These are phyloP conservation scores for Sanghuangporus sanghuang DNA, from an alignment of 1,284 basidiomycete genomes.

Conservation along the genomic window DNA sequence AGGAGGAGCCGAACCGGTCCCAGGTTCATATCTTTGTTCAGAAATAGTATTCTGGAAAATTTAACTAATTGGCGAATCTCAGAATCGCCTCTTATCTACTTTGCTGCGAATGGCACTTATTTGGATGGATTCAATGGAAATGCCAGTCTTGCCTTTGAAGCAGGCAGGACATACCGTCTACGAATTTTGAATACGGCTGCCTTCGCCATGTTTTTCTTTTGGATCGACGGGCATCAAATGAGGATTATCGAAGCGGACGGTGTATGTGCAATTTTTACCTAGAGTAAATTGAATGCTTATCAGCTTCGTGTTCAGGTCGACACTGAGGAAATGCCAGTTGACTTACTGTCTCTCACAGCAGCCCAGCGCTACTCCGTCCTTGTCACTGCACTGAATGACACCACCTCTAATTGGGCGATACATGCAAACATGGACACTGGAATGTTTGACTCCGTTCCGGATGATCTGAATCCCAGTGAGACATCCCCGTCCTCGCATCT, in stretches of 20 bases:
- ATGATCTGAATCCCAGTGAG: constrained; percentile 68
- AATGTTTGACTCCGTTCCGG: constrained; percentile 84
- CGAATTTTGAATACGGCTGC: constrained; percentile 78
- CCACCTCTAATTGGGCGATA: constrained; percentile 79
- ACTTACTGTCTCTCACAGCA: constrained; percentile 69
- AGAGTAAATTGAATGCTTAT: too few relatives aligned
- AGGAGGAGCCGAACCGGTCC: constrained; percentile 83
- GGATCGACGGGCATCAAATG: constrained; percentile 92
- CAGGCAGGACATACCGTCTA: constrained; percentile 77
- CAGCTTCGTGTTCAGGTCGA: constrained; percentile 52
- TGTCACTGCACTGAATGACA: constrained; percentile 85
- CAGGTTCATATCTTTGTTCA: constrained; percentile 39
- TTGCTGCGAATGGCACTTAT: constrained; percentile 70
- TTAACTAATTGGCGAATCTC: neutral
- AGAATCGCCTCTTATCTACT: constrained; percentile 85
- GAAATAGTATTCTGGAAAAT: neutral
- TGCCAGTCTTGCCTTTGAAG: constrained; percentile 75
- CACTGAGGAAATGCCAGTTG: constrained; percentile 63
- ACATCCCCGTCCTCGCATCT: constrained; percentile 8
- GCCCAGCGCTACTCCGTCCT: constrained; percentile 95
- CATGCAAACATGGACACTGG: constrained; percentile 84
- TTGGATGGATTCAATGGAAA: constrained; percentile 83
- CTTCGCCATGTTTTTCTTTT: constrained; percentile 75
- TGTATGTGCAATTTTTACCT: constrained; percentile 36
- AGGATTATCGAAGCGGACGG: constrained; percentile 86